Base-by-base conservation (phyloP, 225 moss, liverwort and hornwort species). In the Physcomitrium patens region DNA sequence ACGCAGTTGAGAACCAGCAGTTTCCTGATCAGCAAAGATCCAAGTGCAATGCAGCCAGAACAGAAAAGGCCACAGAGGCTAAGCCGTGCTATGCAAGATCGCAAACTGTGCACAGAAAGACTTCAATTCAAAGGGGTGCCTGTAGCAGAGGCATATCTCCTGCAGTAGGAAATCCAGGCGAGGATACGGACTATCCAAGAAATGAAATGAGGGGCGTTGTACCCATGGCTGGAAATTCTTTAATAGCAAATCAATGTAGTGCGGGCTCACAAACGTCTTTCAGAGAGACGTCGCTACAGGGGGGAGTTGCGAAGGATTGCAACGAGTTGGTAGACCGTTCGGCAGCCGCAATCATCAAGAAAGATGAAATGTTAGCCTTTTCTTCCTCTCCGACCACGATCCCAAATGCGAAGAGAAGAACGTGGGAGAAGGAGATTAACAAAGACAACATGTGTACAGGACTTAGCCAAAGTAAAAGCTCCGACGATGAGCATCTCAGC, bases 381-480 rank as follows among this genome's bases (percentile, higher is more conserved):
- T 70, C 69, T 10, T 48, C 24, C 11, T 67, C 76, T 56, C 67
- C 17, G 3, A 3, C 20, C 15, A 49, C 28, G 31, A 71, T 9
- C 43, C 8, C 41, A 12, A 22, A 8, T n/a, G 41, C 50, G 13
- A 68, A 69, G 64, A 78, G 81, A 57, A 75, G 67, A 49, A 62
- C 80, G 3, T 75, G 81, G 80, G 62, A 62, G 71, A 78, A 68
- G 68, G 78, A 84, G 20, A 56, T 81, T 43, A 81, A 81, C 31
- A 84, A 63, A 78, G 59, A 58, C 63, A 46, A 71, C 58, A 27
- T 81, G 68, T 81, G 60, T 26, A 44, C 84, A 43, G 80, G 78
- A n/a, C 43, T 77, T 41, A 69, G 68, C 22, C 43, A 60, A n/a
- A 72, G 58, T 44, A 63, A 63, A 52, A 68, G 8, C 68, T 63